phyloP scores from a whole-genome alignment of 2,329 filamentous ascomycete species.

The Elsinoe necatrix region DNA sequence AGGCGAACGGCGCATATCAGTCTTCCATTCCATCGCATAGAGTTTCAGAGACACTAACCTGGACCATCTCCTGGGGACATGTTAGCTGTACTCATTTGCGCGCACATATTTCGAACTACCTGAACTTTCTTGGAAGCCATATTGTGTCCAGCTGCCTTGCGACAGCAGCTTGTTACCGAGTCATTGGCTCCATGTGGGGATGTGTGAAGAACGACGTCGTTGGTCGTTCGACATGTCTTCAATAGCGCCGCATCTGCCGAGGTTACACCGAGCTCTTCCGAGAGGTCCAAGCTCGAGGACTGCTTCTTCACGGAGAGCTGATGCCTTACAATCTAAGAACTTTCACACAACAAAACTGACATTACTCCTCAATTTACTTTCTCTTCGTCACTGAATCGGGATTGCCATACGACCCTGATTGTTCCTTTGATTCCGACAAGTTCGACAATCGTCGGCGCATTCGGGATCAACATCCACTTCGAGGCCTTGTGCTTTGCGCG shows the following conservation, averaged over 20 bases:
- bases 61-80: conserved; percentile 80
- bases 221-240: conserved; percentile 2
- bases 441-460: too few species aligned
- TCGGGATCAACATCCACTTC: too few species aligned
- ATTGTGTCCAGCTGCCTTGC: conserved; percentile 1
- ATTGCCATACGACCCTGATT: too few species aligned
- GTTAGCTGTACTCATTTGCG: conserved; percentile 22
- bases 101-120: conserved; percentile 27
- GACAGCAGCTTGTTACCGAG: conserved; percentile 12
- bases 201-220: conserved; percentile 1
- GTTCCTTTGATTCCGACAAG: too few species aligned
- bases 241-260: background rate
- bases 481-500: background rate
- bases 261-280: conserved; percentile 4
- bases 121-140: conserved; percentile 42
- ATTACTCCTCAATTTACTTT: background rate
- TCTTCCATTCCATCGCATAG: conserved; percentile 1
- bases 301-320: background rate
- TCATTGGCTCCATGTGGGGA: conserved; percentile 6
- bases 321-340: background rate
- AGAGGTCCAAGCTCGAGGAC: background rate
- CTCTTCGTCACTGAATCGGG: background rate
- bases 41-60: conserved; percentile 73
- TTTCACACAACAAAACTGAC: background rate
- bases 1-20: conserved; percentile 15